Percentiles rank a stretch among this genome's conserved stretches.
These are phyloP conservation scores for Aspergillus fumigatiaffinis DNA, from an alignment of 2,329 filamentous ascomycete genomes.

Conservation along the genomic window DNA sequence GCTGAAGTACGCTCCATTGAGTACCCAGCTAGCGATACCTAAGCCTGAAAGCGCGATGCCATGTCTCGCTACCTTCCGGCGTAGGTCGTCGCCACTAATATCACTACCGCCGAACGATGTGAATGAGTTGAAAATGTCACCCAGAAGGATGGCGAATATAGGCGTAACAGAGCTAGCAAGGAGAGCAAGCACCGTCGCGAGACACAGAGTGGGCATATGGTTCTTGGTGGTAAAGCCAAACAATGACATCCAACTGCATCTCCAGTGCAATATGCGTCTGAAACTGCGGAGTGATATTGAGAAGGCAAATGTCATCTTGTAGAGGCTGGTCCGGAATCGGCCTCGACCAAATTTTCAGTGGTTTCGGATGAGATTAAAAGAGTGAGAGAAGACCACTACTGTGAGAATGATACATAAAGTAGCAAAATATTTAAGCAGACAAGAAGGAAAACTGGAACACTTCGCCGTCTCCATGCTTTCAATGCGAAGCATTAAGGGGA, in stretches of 20 bases:
- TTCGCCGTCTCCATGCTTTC: conserved; percentile 2
- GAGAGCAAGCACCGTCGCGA: conserved; percentile 55
- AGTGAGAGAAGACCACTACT: not conserved
- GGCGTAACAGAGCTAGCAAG: conserved; percentile 62
- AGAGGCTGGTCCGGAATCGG: not conserved
- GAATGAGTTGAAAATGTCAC: conserved; percentile 69
- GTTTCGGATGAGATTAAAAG: not conserved
- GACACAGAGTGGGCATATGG: conserved; percentile 54
- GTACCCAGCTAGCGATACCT: conserved; percentile 62
- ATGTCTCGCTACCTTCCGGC: conserved; percentile 55
- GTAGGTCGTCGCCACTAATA: conserved; percentile 49
- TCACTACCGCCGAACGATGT: conserved; percentile 59
- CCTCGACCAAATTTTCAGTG: not conserved
- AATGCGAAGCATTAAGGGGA: conserved; percentile 10
- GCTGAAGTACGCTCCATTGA: conserved; percentile 63
- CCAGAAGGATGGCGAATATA: conserved; percentile 65
- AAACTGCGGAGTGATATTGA: not conserved
- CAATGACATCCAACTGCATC: conserved; percentile 51
- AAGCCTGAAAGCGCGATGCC: conserved; percentile 61
- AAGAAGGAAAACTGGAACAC: not conserved
- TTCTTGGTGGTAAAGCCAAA: conserved; percentile 68
- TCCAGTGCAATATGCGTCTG: conserved; percentile 1
- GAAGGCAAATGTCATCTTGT: conserved; percentile 1
- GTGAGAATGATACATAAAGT: not conserved
- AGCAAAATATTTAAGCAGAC: not conserved